Base-by-base conservation (phyloP, 352 stramenopile species). In the Phytophthora colocasiae region DNA sequence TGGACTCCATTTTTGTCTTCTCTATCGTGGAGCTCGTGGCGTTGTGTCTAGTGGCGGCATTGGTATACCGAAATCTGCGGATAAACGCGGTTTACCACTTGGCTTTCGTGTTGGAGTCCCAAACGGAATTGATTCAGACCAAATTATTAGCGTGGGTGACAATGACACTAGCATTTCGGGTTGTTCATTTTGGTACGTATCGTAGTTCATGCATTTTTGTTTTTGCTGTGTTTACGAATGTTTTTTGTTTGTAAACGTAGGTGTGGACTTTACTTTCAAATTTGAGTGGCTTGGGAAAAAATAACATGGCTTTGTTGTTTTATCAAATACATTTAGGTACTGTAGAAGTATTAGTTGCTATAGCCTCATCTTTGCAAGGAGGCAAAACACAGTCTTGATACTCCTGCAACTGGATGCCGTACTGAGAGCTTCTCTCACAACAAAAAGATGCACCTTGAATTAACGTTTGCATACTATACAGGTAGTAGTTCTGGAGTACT, bases 31-130 rank as follows among this genome's bases (percentile, higher is more conserved):
- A 78, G 51, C 3, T 74, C 2, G n/a, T 74, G 5, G 66, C 75
- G 14, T 48, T 83, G 8, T 53, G 40, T 12, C n/a, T 79, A 1
- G 60, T 66, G 8, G 27, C 54, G 11, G 11, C 3, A 0, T 29
- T 65, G 19, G 56, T 75, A 6, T 59, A 59, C 2, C 61, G 55
- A 10, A 68, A 65, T 19, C 54, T 71, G 8, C 27, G 55, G 6
- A 66, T 76, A 11, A 72, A 71, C n/a, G 55, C 58, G 2, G 3
- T 77, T 6, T 61, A 80, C n/a, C 73, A 75, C 10, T 27, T 85
- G 14, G 73, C 69, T 34, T 82, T 84, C 24, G 69, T 80, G 10
- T 45, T 84, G 12, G 73, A 80, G 43, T 78, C 56, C 4, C 73
- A 84, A 32, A 57, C 47, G 0, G 57, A 71, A 26, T 41, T 74